phyloP scores from a whole-genome alignment of 768 basidiomycete species.

The Sporobolomyces phaffii region DNA sequence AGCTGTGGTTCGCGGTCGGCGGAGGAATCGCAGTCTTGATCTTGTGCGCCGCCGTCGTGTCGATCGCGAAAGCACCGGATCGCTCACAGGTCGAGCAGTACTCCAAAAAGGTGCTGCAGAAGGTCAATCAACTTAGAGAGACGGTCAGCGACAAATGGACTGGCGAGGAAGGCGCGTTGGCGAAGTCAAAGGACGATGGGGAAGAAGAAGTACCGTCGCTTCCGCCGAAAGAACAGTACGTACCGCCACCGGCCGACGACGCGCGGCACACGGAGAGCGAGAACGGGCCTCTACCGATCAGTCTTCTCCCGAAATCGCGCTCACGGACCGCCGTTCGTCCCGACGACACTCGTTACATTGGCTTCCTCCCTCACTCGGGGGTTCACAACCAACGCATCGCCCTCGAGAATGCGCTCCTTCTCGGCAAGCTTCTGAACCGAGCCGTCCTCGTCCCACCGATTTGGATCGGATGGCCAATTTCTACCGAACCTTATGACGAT shows the following conservation, averaged over 20 bases:
- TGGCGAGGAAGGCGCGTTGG: neutral
- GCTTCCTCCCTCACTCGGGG: slow-evolving; percentile 76
- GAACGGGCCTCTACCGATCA: slow-evolving; percentile 11
- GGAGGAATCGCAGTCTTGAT: neutral
- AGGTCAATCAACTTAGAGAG: neutral
- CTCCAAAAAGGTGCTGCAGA: neutral
- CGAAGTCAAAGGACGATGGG: neutral
- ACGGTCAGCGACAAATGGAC: neutral
- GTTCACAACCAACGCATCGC: slow-evolving; percentile 80
- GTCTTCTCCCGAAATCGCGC: slow-evolving; percentile 1
- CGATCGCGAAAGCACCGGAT: neutral
- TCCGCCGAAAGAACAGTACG: neutral
- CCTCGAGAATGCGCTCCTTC: slow-evolving; percentile 69
- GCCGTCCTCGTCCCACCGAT: slow-evolving; percentile 63
- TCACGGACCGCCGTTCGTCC: neutral
- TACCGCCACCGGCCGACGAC: neutral
- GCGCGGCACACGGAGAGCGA: too few relatives aligned
- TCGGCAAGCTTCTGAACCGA: slow-evolving; percentile 62
- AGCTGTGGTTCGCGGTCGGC: neutral
- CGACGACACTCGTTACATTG: slow-evolving; percentile 53
- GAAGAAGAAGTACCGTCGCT: neutral
- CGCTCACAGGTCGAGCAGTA: neutral
- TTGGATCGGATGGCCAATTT: slow-evolving; percentile 61
- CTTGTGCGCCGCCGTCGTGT: neutral
- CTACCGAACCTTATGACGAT: slow-evolving; percentile 55